These are phyloP conservation scores for Stagonosporopsis chrysanthemi DNA, from an alignment of 2,329 filamentous ascomycete genomes.

Conservation along the genomic window DNA sequence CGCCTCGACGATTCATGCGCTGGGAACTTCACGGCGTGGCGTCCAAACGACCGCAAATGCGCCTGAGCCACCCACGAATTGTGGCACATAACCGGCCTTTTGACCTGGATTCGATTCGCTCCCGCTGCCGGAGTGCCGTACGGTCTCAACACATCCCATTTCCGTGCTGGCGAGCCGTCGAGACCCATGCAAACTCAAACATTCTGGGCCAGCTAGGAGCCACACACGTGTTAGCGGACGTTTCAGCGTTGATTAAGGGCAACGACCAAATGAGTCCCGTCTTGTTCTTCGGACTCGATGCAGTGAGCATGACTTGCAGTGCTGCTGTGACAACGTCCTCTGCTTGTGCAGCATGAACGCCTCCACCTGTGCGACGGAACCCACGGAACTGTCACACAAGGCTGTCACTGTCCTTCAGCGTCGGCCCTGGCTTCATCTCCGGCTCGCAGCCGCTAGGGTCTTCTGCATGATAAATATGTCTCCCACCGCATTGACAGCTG, in stretches of 20 bases:
- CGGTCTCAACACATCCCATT: conserved; percentile 9
- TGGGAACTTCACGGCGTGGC: conserved; percentile 18
- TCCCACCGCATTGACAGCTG: conserved; percentile 11
- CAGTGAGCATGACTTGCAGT: conserved; percentile 14
- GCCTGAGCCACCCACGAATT: conserved; percentile 21
- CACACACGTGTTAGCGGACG: conserved; percentile 6
- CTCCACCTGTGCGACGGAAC: not conserved
- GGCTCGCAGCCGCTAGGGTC: conserved; percentile 1
- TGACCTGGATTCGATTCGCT: conserved; percentile 11
- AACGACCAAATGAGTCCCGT: conserved; percentile 6
- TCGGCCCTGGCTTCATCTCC: conserved; percentile 1
- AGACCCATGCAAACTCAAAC: conserved; percentile 7
- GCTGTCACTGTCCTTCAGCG: not conserved
- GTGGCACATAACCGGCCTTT: conserved; percentile 20
- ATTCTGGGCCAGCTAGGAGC: conserved; percentile 9
- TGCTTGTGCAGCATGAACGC: conserved; percentile 5
- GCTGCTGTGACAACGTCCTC: conserved; percentile 9
- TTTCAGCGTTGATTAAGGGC: conserved; percentile 21
- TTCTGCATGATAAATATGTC: conserved; percentile 15
- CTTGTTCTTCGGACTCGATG: conserved; percentile 7
- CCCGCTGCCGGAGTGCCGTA: conserved; percentile 15
- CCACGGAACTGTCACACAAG: conserved; percentile 1
- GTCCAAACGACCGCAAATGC: conserved; percentile 22
- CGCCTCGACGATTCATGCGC: conserved; percentile 26
- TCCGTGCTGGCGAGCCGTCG: conserved; percentile 9